Conservation (phyloP, 306 rosid genomes). For the Benincasa hispida region DNA sequence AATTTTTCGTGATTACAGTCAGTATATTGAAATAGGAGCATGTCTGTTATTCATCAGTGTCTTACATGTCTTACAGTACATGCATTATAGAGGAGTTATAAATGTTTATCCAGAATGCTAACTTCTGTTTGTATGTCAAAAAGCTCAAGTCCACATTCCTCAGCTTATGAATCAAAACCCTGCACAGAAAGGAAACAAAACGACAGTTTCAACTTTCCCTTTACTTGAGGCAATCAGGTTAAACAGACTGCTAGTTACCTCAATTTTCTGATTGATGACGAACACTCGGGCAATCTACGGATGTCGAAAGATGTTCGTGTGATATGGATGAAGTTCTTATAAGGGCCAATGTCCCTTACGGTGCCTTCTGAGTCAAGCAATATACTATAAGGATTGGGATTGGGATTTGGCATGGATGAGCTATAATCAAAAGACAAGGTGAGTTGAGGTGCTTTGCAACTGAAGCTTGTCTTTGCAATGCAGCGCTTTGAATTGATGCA, state of each 20-base stretch:
- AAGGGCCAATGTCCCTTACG: constrained; percentile 58
- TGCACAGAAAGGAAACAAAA: constrained; percentile 7
- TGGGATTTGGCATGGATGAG: constrained; percentile 37
- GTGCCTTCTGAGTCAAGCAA: constrained; percentile 48
- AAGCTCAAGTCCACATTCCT: constrained; percentile 51
- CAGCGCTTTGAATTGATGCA: constrained; percentile 61
- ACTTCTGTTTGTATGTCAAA: constrained; percentile 74
- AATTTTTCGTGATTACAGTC: constrained; percentile 12
- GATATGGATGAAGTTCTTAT: constrained; percentile 69
- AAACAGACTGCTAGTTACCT: constrained; percentile 23
- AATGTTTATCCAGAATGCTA: constrained; percentile 95
- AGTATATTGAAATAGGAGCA: constrained; percentile 1
- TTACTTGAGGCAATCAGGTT: background rate
- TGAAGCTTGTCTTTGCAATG: constrained; percentile 42
- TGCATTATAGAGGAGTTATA: constrained; percentile 96
- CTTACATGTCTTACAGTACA: constrained; percentile 69
- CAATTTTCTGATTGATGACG: constrained; percentile 33
- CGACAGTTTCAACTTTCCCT: background rate
- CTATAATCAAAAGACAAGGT: constrained; percentile 37
- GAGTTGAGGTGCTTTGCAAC: constrained; percentile 39
- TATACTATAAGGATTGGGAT: constrained; percentile 52
- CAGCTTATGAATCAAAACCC: constrained; percentile 52
- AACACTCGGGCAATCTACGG: constrained; percentile 31
- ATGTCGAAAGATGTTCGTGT: constrained; percentile 37
- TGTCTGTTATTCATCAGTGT: background rate